A percentile compares a stretch with the other conserved stretches of the same genome.
phyloP scores from a whole-genome alignment of 2,329 filamentous ascomycete species.

The Diaporthe nobilis region DNA sequence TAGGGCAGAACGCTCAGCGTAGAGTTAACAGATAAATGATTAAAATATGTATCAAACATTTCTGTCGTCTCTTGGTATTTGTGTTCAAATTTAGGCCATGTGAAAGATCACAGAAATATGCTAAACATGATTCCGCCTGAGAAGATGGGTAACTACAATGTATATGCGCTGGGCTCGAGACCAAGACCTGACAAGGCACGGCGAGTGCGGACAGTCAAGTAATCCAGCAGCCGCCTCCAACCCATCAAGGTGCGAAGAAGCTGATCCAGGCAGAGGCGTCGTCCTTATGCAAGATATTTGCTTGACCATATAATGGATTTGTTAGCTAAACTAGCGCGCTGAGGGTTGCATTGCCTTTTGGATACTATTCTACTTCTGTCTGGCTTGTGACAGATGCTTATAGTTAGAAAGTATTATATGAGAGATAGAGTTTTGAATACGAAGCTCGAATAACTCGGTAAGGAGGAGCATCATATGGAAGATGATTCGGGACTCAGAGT shows the following conservation, averaged over 20 bases:
- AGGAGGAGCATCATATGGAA: not conserved
- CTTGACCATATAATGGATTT: too few relatives aligned
- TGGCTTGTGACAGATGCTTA: not conserved
- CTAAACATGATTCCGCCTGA: not conserved
- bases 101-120: not conserved
- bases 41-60: slow-evolving; percentile 3
- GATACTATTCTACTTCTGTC: too few relatives aligned
- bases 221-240: not conserved
- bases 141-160: not conserved
- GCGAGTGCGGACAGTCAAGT: not conserved
- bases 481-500: too few relatives aligned
- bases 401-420: not conserved
- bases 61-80: not conserved
- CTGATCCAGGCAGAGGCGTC: too few relatives aligned
- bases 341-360: not conserved
- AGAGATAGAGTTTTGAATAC: not conserved
- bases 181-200: not conserved
- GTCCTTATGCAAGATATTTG: not conserved
- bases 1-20: slow-evolving; percentile 25
- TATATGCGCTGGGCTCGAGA: not conserved
- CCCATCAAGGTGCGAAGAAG: not conserved
- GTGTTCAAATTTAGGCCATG: not conserved
- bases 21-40: slow-evolving; percentile 7
- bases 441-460: not conserved
- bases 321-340: not conserved